Evolutionary conservation across 805 yeast species (phyloP), one percentile per base, ranked within the genome.

Genomic region (Zygoascus bituminiphila): DNA sequence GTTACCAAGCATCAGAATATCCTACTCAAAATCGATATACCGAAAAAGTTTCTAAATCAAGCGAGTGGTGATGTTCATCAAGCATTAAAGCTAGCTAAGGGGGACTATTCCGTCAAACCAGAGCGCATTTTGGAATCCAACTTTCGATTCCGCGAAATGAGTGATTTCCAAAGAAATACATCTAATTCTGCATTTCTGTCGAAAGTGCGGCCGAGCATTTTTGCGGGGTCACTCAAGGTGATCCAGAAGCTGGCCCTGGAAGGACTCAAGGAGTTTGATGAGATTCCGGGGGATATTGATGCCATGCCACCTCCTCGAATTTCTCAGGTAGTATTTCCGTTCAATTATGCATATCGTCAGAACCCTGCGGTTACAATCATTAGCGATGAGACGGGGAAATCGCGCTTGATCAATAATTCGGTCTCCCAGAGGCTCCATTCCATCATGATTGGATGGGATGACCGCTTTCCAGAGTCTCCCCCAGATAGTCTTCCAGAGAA

Each of bases 221-320:
- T 68, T 36, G 51, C 62, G 0, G 75, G 78, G 6, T 63, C 76
- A 53, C 62, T 72, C 21, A 60, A 60, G 2, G 60, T 68, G 25
- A 74, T 79, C 50, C 67, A 67, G 46, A 50, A 60, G 6, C 64
- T 79, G 14, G 58, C 62, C 21, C 53, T 67, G 33, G 56, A 58
- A 8, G 49, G 56, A 21, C 52, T 54, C 17, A 44, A 51, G 15
- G 37, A 54, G 35, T 68, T 70, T 49, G 65, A 59, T 36, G 26
- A 36, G 8, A 8, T 24, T 12, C 17, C 19, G 4, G 38, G 26
- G 5, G 72, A 76, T 48, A 73, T 77, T 49, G 81, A 83, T 51
- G 59, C 89, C 14, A 83, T 94, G 1, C 96, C 98, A 0, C 94
- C 96, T 4, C 88, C 96, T 1, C 67, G 85, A 46, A 84, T 88